Base-by-base conservation (phyloP, 176 grass and related monocot genomes). In the Thalia dealbata region DNA sequence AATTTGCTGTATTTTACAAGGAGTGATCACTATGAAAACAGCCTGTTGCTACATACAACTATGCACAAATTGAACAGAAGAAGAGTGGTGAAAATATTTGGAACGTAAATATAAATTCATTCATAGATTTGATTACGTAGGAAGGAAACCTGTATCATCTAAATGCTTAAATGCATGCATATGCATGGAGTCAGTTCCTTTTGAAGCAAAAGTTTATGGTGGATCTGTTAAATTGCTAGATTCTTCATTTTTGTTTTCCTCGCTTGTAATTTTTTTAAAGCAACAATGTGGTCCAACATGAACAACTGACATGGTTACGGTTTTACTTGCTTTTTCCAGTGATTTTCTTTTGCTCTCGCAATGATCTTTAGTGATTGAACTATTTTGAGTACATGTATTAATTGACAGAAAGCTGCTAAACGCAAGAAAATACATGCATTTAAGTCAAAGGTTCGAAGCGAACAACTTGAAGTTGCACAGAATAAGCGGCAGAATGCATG, bases 401-500 rank as follows among this genome's bases (percentile, higher is more conserved):
- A 76, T 85, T 82, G 82, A 64, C 72, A 99, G 95, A 99, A 93
- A 99, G 69, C 87, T 46, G 61, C 90, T 0, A 99, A 99, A 59
- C 88, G 86, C 44, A 99, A 99, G 87, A 99, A 99, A 74, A 93
- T 99, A 61, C 90, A 99, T 80, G 89, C 95, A 73, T 99, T 99
- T 78, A 93, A 99, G 86, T 99, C 95, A 19, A 99, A 99, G 82
- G 81, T 86, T 73, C 90, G 95, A 28, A 79, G 86, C 77, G 90
- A 99, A 60, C 87, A 99, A 74, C 73, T 91, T 45, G 95, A 99
- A 79, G 73, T 88, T 76, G 79, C 88, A 60, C 90, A 99, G 79
- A 93, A 99, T 76, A 99, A 99, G 79, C 76, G 90, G 70, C 87
- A 93, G 81, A 99, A 91, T 81, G 85, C 95, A 52, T 99, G 90